Base-by-base conservation (phyloP, 768 basidiomycete genomes). In the Myochromella boudieri region DNA sequence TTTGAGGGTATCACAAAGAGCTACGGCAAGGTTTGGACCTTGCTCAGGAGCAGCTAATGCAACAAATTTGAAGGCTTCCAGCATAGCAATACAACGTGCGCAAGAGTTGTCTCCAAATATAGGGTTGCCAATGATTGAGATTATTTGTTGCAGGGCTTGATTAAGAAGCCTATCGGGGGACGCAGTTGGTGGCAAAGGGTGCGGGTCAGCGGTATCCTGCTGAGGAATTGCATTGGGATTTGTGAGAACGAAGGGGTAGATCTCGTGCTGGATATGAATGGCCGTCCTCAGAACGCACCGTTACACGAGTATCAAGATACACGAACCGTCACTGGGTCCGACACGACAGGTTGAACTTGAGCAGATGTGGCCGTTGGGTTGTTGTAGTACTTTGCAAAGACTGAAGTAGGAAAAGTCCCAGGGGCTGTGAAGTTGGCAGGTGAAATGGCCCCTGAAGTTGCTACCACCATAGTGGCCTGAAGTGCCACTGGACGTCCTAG, bases 291-390 rank as follows among this genome's bases (percentile, higher is more conserved):
- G n/a, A n/a, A n/a, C n/a, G n/a, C n/a, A n/a, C n/a, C 11, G 22
- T 15, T 44, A 18, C 25, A 25, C 21, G 6, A 31, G 38, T 40
- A 33, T 24, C 41, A 40, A 20, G 31, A 48, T 37, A 58, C 57
- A 50, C 46, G n/a, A 42, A 86, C 87, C 21, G 76, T 75, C 25
- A 87, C 77, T 7, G 85, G 82, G 59, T 90, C 87, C 11, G 85
- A 78, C 28, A 90, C 76, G 48, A 87, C 74, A n/a, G 87, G 87
- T 64, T 90, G 87, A 3, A 81, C 81, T 59, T 90, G 87, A 1
- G 74, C 79, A 10, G 77, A 76, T 2, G 87, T 89, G 25, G 78
- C 82, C 1, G 85, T 88, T 25, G 87, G 85, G 52, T 76, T 66
- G 62, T 87, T 88, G 66, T 82, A 87, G 62, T 88, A 90, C 42